phyloP scores from a whole-genome alignment of 768 basidiomycete genomes.

The Lentinula boryana region DNA sequence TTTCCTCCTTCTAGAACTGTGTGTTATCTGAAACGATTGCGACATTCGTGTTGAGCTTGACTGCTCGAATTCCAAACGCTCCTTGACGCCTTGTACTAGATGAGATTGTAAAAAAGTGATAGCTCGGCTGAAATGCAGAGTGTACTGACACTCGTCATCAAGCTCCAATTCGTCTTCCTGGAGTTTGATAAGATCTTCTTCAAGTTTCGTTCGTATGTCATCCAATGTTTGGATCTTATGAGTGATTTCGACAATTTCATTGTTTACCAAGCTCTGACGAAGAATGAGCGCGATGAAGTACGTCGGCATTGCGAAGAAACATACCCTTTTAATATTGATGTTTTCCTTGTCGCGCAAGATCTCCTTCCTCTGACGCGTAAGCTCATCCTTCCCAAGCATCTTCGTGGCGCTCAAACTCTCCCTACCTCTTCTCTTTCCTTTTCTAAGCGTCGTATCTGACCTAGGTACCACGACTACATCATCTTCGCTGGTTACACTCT shows the following conservation, averaged over 20 bases:
- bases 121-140: neutral
- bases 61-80: constrained; percentile 73
- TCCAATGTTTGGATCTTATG: constrained; percentile 86
- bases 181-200: constrained; percentile 75
- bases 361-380: constrained; percentile 78
- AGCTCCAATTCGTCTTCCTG: constrained; percentile 96
- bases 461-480: constrained; percentile 61
- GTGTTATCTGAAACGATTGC: constrained; percentile 39
- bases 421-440: constrained; percentile 48
- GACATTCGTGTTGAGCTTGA: constrained; percentile 20
- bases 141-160: constrained; percentile 84
- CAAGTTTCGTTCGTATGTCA: constrained; percentile 70
- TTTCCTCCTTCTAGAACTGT: constrained; percentile 67
- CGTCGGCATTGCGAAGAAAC: constrained; percentile 19
- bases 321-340: constrained; percentile 78
- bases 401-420: constrained; percentile 67
- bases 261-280: constrained; percentile 71
- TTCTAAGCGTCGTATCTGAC: constrained; percentile 28
- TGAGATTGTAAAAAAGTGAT: constrained; percentile 7
- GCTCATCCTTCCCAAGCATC: constrained; percentile 76
- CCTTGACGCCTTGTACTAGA: constrained; percentile 84
- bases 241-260: constrained; percentile 85
- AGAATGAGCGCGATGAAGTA: constrained; percentile 9
- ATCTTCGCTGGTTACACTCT: constrained; percentile 69
- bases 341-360: constrained; percentile 92